phyloP scores from a whole-genome alignment of 805 yeast genomes.

The Yarrowia divulgata region DNA sequence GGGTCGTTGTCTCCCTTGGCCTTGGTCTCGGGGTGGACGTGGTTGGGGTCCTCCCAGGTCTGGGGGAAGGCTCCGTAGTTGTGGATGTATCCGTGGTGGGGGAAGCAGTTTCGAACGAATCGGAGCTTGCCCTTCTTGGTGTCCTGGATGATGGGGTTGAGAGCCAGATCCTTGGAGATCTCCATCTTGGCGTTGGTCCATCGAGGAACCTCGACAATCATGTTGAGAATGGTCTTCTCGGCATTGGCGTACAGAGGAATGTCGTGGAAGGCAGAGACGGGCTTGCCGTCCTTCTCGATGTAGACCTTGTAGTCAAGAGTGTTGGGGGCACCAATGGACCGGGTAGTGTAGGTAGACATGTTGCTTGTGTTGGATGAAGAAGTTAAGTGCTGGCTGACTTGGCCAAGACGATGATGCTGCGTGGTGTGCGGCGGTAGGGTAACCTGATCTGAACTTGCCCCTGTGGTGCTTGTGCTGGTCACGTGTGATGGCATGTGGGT shows the following conservation, averaged over 20 bases:
- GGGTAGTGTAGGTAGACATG: slow-evolving; percentile 65
- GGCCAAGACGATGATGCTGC: slow-evolving; percentile 1
- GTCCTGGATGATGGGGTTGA: slow-evolving; percentile 97
- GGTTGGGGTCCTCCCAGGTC: slow-evolving; percentile 97
- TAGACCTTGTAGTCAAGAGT: slow-evolving; percentile 90
- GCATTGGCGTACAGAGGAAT: slow-evolving; percentile 92
- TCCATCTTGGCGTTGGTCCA: slow-evolving; percentile 46
- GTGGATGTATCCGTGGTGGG: slow-evolving; percentile 98
- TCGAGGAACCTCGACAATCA: slow-evolving; percentile 72
- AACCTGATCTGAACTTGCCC: slow-evolving; percentile 1
- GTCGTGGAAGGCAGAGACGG: slow-evolving; percentile 95
- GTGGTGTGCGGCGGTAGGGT: slow-evolving; percentile 9
- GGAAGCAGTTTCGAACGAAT: slow-evolving; percentile 97
- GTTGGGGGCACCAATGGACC: slow-evolving; percentile 95
- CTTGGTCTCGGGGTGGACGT: slow-evolving; percentile 55
- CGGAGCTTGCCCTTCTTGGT: slow-evolving; percentile 96
- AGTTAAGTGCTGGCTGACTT: slow-evolving; percentile 7
- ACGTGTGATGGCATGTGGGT: slow-evolving; percentile 18
- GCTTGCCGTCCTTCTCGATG: slow-evolving; percentile 92
- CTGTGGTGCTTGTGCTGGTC: neutral
- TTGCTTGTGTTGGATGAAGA: slow-evolving; percentile 21
- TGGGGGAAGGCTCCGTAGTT: slow-evolving; percentile 99
- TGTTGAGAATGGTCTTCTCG: slow-evolving; percentile 83
- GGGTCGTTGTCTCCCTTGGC: slow-evolving; percentile 93
- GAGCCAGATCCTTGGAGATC: slow-evolving; percentile 78